Percentiles rank a stretch among this genome's conserved stretches.
phyloP scores from a whole-genome alignment of 352 stramenopile species.

The Pilasporangium apinafurcum region DNA sequence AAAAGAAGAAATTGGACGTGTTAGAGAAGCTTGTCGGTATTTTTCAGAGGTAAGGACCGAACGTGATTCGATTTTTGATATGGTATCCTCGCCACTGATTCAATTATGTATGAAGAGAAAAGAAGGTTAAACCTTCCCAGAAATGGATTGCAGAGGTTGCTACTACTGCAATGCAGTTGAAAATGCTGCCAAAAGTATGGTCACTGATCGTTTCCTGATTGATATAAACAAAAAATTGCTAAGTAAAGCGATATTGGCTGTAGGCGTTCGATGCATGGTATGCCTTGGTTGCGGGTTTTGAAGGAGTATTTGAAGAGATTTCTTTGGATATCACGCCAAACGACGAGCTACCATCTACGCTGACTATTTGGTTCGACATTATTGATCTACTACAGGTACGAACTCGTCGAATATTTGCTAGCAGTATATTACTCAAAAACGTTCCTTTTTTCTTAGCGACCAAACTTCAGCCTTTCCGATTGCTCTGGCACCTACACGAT shows the following conservation, averaged over 20 bases:
- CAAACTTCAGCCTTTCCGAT: conserved; percentile 50
- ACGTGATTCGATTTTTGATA: too few relatives aligned
- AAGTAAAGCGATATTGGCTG: background rate
- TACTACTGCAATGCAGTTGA: conserved; percentile 37
- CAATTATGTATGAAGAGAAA: conserved; percentile 22
- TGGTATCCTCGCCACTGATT: background rate
- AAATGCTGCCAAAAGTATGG: conserved; percentile 37
- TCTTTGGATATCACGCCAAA: conserved; percentile 46
- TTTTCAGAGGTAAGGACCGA: conserved; percentile 38
- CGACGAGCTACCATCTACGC: conserved; percentile 43
- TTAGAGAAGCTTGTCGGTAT: conserved; percentile 73
- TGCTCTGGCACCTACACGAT: conserved; percentile 24
- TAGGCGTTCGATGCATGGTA: conserved; percentile 79
- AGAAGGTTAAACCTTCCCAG: conserved; percentile 74
- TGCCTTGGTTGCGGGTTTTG: conserved; percentile 36
- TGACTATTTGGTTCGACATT: conserved; percentile 72
- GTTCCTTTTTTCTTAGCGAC: conserved; percentile 19
- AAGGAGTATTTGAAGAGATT: conserved; percentile 17
- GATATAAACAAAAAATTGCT: background rate
- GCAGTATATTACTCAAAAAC: background rate
- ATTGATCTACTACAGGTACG: conserved; percentile 70
- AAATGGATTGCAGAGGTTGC: conserved; percentile 76
- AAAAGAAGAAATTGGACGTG: conserved; percentile 52
- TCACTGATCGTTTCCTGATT: too few relatives aligned
- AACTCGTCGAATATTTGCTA: background rate